Base-by-base conservation (phyloP, 2,329 filamentous ascomycete species). In the Pseudodiploospora longispora region DNA sequence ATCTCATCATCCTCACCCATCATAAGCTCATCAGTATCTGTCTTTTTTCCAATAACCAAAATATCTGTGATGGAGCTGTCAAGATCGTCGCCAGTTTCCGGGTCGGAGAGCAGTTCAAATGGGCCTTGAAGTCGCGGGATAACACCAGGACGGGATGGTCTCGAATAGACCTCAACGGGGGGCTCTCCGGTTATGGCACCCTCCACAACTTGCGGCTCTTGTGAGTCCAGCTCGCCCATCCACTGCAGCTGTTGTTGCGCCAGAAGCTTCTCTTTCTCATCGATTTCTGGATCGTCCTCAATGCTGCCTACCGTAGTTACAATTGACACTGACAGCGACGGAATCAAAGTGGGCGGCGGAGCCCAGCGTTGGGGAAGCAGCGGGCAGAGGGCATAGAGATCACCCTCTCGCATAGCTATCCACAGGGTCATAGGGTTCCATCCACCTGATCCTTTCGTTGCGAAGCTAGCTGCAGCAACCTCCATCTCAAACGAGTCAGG, bases 341-440 rank as follows among this genome's bases (percentile, higher is more conserved):
- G 85, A 10, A 95, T 80, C 30, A 93, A 71, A 0, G 85, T 84
- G 2, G 82, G 75, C 10, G 84, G 82, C 27, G 85, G 82, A 27
- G 86, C 80, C 89, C 91, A 97, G 55, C 84, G 87, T 41, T 82
- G 81, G 1, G 93, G 93, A 30, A 98, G 71, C 35, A 98, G 73
- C 2, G 93, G 93, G 59, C 90, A 96, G 6, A 98, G 70, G 2
- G 91, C 90, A 59, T 98, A 98, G 5, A 97, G 77, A 58, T 96
- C 90, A 4, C 93, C 93, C 47, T 88, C 85, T 33, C 81, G 80
- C 85, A 96, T 98, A n/a, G 90, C 89, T 41, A 97, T 71, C 87
- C 91, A 98, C 8, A 98, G 72, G 1, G 93, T 97, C 86, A 96
- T 96, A 7, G 90, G 81, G 6, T 89, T 86, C 93, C 93, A 98